phyloP scores from a whole-genome alignment of 2,329 filamentous ascomycete genomes.

The Scortechinia acanthostroma region DNA sequence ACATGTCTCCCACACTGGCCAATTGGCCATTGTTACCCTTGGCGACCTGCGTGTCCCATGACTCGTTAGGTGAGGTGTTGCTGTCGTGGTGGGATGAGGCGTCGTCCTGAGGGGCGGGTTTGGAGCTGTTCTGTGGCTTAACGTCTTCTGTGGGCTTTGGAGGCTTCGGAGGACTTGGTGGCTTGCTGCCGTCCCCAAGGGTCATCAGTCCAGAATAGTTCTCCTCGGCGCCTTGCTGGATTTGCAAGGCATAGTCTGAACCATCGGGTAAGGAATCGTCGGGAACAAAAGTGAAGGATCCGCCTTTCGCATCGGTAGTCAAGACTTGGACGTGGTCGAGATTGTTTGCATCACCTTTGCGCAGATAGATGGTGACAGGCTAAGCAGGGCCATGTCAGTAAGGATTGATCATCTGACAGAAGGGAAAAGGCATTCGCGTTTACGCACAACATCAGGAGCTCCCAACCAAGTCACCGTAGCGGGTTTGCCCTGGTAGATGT shows the following conservation, averaged over 20 bases:
- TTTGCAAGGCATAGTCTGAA: conserved; percentile 48
- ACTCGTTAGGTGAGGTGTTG: too few relatives aligned
- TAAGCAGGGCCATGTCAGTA: neutral
- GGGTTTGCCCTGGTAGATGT: neutral
- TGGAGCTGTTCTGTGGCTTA: too few relatives aligned
- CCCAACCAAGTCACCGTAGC: neutral
- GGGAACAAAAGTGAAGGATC: conserved; percentile 41
- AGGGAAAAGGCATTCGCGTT: neutral
- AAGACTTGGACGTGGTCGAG: conserved; percentile 39
- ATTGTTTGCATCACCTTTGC: conserved; percentile 38
- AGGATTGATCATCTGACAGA: neutral
- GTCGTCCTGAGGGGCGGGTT: too few relatives aligned
- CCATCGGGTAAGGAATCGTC: conserved; percentile 27
- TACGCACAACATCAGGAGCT: neutral
- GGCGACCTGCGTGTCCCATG: too few relatives aligned
- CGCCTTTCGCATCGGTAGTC: conserved; percentile 33
- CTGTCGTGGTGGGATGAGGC: too few relatives aligned
- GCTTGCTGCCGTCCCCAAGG: conserved; percentile 24
- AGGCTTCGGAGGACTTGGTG: too few relatives aligned
- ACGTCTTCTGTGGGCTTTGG: too few relatives aligned
- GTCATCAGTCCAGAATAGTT: conserved; percentile 49
- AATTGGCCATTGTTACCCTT: too few relatives aligned
- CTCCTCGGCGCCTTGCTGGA: conserved; percentile 35
- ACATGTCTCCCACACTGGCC: too few relatives aligned
- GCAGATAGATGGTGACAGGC: conserved; percentile 19